A percentile compares a stretch with the other conserved stretches of the same genome.
These are phyloP conservation scores for Aspergillus nanangensis DNA, from an alignment of 495 filamentous ascomycete genomes.

Conservation along the genomic window DNA sequence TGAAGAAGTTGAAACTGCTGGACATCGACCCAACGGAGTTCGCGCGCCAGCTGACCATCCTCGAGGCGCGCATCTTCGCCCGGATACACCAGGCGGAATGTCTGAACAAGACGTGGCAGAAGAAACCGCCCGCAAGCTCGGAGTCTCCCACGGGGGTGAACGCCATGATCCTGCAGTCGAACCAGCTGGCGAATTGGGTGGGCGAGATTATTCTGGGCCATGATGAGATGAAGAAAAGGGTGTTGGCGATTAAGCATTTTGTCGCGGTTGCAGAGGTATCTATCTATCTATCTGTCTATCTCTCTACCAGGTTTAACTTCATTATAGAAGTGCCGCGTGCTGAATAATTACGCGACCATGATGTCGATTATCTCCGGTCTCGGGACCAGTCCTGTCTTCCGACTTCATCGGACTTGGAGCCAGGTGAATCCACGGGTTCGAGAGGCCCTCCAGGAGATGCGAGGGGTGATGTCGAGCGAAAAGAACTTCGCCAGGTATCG, in stretches of 20 bases:
- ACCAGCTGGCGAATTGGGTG: constrained; percentile 95
- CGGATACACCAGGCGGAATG: constrained; percentile 86
- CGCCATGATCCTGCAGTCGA: constrained; percentile 86
- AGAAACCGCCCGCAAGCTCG: constrained; percentile 64
- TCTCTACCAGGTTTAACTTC: not conserved
- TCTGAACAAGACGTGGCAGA: constrained; percentile 91
- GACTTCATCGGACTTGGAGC: constrained; percentile 82
- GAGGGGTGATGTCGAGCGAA: constrained; percentile 82
- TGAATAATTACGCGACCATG: constrained; percentile 92
- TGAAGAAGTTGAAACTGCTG: constrained; percentile 92
- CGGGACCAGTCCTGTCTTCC: constrained; percentile 81
- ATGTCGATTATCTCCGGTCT: constrained; percentile 92
- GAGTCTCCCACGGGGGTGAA: constrained; percentile 89
- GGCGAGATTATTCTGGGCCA: constrained; percentile 90
- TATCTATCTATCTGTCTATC: not conserved
- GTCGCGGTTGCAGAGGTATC: constrained; percentile 79
- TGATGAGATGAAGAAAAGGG: constrained; percentile 80
- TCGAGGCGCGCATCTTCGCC: constrained; percentile 79
- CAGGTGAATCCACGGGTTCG: constrained; percentile 72
- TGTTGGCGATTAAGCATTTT: constrained; percentile 93
- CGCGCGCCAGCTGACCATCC: constrained; percentile 86
- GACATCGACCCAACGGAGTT: constrained; percentile 91
- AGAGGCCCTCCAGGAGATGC: constrained; percentile 70
- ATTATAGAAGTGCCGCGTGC: constrained; percentile 68
- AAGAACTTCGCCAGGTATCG: constrained; percentile 90